These are phyloP conservation scores for Cryphonectria parasitica DNA, from an alignment of 2,329 filamentous ascomycete genomes.

Conservation along the genomic window DNA sequence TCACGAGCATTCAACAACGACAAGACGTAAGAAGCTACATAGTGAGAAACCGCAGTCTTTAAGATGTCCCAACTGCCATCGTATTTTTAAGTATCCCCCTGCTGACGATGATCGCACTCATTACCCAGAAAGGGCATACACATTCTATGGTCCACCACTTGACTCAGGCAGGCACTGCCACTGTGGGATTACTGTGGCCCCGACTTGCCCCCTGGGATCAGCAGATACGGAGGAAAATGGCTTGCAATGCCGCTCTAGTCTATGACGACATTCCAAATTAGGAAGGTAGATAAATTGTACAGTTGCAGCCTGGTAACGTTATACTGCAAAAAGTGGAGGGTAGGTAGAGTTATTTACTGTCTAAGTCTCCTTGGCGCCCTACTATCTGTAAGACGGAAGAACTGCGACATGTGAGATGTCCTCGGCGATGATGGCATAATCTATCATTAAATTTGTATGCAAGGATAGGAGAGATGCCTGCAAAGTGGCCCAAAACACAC, in stretches of 20 bases:
- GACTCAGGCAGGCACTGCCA: neutral
- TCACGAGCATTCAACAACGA: neutral
- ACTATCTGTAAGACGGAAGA: neutral
- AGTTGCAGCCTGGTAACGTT: neutral
- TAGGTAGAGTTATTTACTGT: neutral
- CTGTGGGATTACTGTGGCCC: neutral
- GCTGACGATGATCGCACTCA: neutral
- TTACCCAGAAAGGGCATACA: neutral
- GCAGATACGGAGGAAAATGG: neutral
- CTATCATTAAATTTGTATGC: neutral
- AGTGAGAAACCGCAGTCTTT: neutral
- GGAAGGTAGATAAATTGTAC: conserved; percentile 1
- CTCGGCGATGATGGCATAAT: neutral
- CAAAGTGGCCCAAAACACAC: neutral
- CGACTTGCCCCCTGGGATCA: neutral
- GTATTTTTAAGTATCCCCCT: neutral
- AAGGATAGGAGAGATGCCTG: neutral
- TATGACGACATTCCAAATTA: neutral
- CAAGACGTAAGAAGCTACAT: neutral
- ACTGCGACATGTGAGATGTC: neutral
- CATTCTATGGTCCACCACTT: neutral
- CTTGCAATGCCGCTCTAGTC: neutral
- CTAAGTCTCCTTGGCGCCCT: neutral
- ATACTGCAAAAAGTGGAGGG: neutral
- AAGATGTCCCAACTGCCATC: neutral